A percentile compares a stretch with the other conserved stretches of the same genome.
Conservation (phyloP, 352 stramenopile genomes). For the Globisporangium emineosum region DNA sequence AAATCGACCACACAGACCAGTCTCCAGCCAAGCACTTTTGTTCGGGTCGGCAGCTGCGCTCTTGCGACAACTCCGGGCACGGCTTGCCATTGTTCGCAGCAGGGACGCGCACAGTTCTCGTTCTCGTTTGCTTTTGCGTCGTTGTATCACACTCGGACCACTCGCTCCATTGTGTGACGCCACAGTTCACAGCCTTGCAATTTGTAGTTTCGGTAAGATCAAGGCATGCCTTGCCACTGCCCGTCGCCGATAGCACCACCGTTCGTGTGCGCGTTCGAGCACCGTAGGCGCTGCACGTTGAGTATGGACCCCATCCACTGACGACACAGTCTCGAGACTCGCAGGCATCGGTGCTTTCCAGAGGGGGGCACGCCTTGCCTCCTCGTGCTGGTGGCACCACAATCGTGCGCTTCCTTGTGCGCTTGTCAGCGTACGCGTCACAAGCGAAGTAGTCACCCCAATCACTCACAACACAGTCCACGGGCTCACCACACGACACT, state of each 20-base stretch:
- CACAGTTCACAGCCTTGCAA: slow-evolving; percentile 52
- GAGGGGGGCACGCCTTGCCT: slow-evolving; percentile 34
- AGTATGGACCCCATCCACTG: slow-evolving; percentile 48
- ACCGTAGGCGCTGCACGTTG: slow-evolving; percentile 28
- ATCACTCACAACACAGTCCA: slow-evolving; percentile 51
- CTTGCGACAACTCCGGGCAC: slow-evolving; percentile 43
- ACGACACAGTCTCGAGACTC: slow-evolving; percentile 44
- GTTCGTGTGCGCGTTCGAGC: slow-evolving; percentile 42
- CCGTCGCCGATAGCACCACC: slow-evolving; percentile 22
- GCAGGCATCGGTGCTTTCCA: slow-evolving; percentile 36
- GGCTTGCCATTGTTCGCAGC: slow-evolving; percentile 30
- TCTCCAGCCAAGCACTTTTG: slow-evolving; percentile 47
- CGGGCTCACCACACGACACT: slow-evolving; percentile 24
- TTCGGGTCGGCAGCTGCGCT: slow-evolving; percentile 31
- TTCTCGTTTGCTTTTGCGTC: slow-evolving; percentile 33
- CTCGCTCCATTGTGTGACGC: slow-evolving; percentile 40
- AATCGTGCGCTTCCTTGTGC: slow-evolving; percentile 33
- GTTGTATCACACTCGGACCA: slow-evolving; percentile 42
- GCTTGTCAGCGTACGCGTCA: slow-evolving; percentile 26
- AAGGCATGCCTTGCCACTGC: slow-evolving; percentile 43
- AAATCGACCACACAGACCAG: slow-evolving; percentile 50
- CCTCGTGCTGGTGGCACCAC: slow-evolving; percentile 31
- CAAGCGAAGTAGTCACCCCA: slow-evolving; percentile 43
- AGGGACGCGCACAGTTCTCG: slow-evolving; percentile 35
- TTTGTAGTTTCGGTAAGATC: slow-evolving; percentile 32